phyloP scores from a whole-genome alignment of 305 asterid species.

The Fraxinus nigra region DNA sequence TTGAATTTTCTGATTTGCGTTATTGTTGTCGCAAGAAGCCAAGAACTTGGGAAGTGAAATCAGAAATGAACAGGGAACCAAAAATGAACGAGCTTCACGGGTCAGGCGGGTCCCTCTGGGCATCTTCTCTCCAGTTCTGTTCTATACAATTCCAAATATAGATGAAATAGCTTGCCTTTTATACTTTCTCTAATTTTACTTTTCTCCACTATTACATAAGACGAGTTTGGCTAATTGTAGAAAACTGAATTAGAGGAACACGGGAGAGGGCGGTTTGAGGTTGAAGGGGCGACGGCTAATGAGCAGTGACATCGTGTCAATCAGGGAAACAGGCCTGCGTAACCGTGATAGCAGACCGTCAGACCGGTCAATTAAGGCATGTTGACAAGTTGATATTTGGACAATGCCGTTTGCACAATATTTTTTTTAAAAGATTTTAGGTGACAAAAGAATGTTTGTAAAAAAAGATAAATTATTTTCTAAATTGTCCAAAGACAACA shows the following conservation, averaged over 20 bases:
- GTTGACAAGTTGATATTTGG: too few relatives aligned
- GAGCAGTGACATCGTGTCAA: not conserved
- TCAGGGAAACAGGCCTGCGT: not conserved
- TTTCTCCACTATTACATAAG: not conserved
- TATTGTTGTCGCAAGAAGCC: slow-evolving; percentile 21
- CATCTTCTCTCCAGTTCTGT: slow-evolving; percentile 27
- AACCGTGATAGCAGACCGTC: too few relatives aligned
- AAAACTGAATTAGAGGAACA: not conserved
- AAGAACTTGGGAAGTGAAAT: slow-evolving; percentile 36
- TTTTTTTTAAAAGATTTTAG: too few relatives aligned
- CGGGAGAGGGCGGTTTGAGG: not conserved
- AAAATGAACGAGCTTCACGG: slow-evolving; percentile 27
- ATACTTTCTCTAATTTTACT: not conserved
- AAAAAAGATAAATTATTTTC: too few relatives aligned
- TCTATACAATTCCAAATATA: slow-evolving; percentile 3
- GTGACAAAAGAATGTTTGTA: too few relatives aligned
- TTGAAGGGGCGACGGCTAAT: not conserved
- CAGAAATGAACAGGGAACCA: slow-evolving; percentile 21
- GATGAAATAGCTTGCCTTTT: not conserved
- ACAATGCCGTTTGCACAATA: too few relatives aligned
- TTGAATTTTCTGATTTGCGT: slow-evolving; percentile 4
- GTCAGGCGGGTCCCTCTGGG: slow-evolving; percentile 10
- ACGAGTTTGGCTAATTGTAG: not conserved
- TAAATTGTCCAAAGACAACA: too few relatives aligned
- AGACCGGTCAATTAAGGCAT: too few relatives aligned